Conservation (phyloP, 257 asterid species). For the Nicotiana tabacum region DNA sequence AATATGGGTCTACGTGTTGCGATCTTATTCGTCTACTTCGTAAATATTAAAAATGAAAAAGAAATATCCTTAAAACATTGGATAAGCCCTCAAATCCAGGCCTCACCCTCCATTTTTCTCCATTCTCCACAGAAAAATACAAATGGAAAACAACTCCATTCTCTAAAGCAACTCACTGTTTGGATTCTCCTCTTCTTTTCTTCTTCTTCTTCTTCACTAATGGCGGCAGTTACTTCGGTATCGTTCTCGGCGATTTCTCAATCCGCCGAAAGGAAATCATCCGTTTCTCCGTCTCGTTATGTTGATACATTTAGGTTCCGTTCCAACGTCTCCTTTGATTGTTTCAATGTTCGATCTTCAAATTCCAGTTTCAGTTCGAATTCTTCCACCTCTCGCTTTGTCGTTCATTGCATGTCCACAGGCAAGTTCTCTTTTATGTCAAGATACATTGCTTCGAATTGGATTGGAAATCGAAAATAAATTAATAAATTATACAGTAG, state of each 20-base stretch:
- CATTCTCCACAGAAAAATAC: neutral
- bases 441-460: neutral
- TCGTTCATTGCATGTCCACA: constrained; percentile 61
- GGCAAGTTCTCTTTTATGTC: constrained; percentile 32
- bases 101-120: constrained; percentile 22
- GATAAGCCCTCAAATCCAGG: constrained; percentile 37
- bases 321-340: constrained; percentile 27
- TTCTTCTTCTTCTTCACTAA: neutral
- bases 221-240: constrained; percentile 55
- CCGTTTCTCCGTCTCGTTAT: constrained; percentile 16
- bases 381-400: constrained; percentile 30
- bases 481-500: neutral
- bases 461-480: neutral
- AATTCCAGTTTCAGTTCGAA: neutral
- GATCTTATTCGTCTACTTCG: neutral
- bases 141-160: constrained; percentile 14
- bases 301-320: constrained; percentile 41
- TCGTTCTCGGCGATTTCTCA: constrained; percentile 41
- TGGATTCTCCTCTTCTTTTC: neutral
- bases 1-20: neutral
- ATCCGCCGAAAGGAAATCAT: constrained; percentile 34
- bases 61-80: constrained; percentile 5
- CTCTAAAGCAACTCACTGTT: constrained; percentile 20
- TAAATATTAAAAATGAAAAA: neutral
- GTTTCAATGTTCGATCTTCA: constrained; percentile 26